These are phyloP conservation scores for Metschnikowia henanensis DNA, from an alignment of 805 yeast species.

Conservation along the genomic window DNA sequence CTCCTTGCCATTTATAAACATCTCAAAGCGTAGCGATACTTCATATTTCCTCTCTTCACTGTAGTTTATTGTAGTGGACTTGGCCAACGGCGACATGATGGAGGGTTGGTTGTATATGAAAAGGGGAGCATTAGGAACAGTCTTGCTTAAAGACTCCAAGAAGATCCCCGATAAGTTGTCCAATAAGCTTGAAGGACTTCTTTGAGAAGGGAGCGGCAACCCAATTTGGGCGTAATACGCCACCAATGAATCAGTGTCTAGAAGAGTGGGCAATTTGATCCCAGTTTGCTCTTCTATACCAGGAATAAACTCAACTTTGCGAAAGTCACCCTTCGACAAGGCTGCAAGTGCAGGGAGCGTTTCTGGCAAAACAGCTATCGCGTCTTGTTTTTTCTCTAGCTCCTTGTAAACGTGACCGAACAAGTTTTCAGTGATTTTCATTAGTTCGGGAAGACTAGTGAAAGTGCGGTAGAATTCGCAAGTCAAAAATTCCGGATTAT, in stretches of 20 bases:
- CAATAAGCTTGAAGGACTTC: slow-evolving; percentile 58
- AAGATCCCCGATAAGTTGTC: slow-evolving; percentile 61
- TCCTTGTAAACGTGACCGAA: slow-evolving; percentile 41
- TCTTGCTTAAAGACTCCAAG: slow-evolving; percentile 61
- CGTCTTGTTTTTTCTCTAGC: slow-evolving; percentile 20
- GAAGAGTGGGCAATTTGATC: slow-evolving; percentile 42
- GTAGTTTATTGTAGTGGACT: slow-evolving; percentile 45
- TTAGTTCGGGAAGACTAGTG: slow-evolving; percentile 64
- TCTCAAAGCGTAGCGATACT: slow-evolving; percentile 74
- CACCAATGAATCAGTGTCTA: slow-evolving; percentile 41
- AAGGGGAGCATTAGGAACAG: slow-evolving; percentile 50
- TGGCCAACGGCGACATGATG: slow-evolving; percentile 83
- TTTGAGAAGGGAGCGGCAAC: slow-evolving; percentile 34
- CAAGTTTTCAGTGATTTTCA: slow-evolving; percentile 60
- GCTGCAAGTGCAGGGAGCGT: slow-evolving; percentile 20
- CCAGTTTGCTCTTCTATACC: slow-evolving; percentile 60
- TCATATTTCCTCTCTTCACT: slow-evolving; percentile 31
- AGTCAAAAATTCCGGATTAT: slow-evolving; percentile 91
- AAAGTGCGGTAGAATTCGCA: slow-evolving; percentile 86
- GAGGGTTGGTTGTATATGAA: slow-evolving; percentile 84
- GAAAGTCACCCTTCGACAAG: slow-evolving; percentile 13
- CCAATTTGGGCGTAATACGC: slow-evolving; percentile 40
- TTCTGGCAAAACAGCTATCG: slow-evolving; percentile 16
- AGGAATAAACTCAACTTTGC: slow-evolving; percentile 62
- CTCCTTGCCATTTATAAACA: slow-evolving; percentile 79